A percentile compares a stretch with the other conserved stretches of the same genome.
Evolutionary conservation across 2,329 filamentous ascomycete species (phyloP).

Genomic region (Bipolaris gigantea): DNA sequence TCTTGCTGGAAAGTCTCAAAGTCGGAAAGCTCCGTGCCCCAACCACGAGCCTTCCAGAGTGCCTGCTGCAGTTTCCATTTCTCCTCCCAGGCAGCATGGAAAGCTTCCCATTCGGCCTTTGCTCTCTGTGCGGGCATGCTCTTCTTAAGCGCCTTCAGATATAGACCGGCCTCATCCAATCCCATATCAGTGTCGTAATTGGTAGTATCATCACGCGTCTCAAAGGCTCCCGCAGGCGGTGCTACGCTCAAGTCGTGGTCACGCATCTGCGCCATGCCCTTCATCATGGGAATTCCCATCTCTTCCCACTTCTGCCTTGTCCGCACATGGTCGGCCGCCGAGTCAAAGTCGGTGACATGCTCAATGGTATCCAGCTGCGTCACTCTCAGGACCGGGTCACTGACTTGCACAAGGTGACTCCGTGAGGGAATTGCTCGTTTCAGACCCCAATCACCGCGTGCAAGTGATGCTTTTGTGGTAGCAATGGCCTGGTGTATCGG

Average conservation of each 20-base stretch:
- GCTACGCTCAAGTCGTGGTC: conserved; percentile 17
- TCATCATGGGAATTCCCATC: conserved; percentile 70
- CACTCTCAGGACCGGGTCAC: conserved; percentile 74
- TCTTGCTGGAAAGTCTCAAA: conserved; percentile 2
- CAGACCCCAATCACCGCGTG: conserved; percentile 86
- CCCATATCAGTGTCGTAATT: conserved; percentile 31
- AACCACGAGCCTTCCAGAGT: conserved; percentile 2
- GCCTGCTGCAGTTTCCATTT: conserved; percentile 12
- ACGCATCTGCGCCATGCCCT: conserved; percentile 27
- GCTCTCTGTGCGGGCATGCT: conserved; percentile 16
- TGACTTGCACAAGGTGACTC: conserved; percentile 66
- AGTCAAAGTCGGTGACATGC: conserved; percentile 85
- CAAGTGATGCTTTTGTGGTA: conserved; percentile 71
- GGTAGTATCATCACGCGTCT: conserved; percentile 38
- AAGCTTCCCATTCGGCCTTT: conserved; percentile 2
- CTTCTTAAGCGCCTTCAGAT: conserved; percentile 29
- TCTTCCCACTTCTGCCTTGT: conserved; percentile 86
- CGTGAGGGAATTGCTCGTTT: conserved; percentile 81
- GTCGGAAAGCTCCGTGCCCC: neutral
- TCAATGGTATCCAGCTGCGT: conserved; percentile 81
- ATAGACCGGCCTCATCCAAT: conserved; percentile 32
- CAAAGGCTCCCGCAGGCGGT: conserved; percentile 34
- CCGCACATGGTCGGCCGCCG: conserved; percentile 77
- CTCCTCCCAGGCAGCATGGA: conserved; percentile 8
- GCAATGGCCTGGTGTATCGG: conserved; percentile 84